Percentiles rank a stretch among this genome's conserved stretches.
phyloP scores from a whole-genome alignment of 1,284 basidiomycete species.

The Chalciporus piperatoides region DNA sequence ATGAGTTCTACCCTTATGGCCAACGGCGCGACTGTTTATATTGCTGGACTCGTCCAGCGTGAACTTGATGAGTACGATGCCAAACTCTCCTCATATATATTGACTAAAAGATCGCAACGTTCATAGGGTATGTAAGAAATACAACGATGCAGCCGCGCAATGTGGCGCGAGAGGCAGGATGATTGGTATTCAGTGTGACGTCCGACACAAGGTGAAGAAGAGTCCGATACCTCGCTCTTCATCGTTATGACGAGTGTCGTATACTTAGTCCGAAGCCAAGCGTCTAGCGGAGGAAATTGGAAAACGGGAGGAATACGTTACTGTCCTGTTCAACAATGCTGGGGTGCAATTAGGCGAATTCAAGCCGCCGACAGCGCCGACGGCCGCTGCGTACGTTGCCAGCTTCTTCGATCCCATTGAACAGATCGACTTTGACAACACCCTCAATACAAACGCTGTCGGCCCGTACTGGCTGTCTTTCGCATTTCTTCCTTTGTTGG shows the following conservation, averaged over 20 bases:
- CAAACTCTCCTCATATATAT: not conserved
- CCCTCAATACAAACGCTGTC: constrained; percentile 41
- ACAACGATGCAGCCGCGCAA: constrained; percentile 39
- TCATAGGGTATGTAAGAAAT: constrained; percentile 34
- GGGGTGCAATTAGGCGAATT: constrained; percentile 29
- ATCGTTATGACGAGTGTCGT: not conserved
- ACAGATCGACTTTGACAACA: constrained; percentile 39
- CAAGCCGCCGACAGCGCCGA: constrained; percentile 31
- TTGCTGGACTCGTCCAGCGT: constrained; percentile 43
- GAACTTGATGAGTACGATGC: constrained; percentile 38
- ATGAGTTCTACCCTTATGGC: constrained; percentile 33
- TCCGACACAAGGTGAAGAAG: constrained; percentile 40
- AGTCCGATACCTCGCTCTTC: not conserved
- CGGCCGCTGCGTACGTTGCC: constrained; percentile 38
- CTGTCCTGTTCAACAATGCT: constrained; percentile 40
- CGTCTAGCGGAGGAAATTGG: constrained; percentile 43
- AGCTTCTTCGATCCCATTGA: constrained; percentile 41
- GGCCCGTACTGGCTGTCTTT: constrained; percentile 51
- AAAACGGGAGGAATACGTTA: constrained; percentile 40
- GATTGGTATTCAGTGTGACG: constrained; percentile 42
- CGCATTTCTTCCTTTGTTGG: constrained; percentile 49
- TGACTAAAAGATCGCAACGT: not conserved
- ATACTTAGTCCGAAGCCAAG: constrained; percentile 40
- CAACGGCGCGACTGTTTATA: constrained; percentile 49
- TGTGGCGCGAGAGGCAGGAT: constrained; percentile 36